Percentiles rank a stretch among this genome's conserved stretches.
phyloP scores from a whole-genome alignment of 1,139 yeast genomes.

The Geotrichum aggregatum region DNA sequence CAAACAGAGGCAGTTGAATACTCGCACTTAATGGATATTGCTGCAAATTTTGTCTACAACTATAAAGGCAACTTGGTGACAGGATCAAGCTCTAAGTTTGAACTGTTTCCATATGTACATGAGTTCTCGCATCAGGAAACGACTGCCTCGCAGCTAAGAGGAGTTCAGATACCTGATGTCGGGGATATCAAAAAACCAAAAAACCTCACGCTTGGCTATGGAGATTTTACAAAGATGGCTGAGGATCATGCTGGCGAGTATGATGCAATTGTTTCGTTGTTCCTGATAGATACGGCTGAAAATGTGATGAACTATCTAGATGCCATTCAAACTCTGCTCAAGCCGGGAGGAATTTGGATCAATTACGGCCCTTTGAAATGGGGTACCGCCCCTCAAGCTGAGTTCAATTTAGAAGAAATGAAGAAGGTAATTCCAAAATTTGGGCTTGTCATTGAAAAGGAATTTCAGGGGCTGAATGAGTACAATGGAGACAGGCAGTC shows the following conservation, averaged over 20 bases:
- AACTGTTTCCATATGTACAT: conserved; percentile 59
- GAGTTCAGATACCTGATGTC: conserved; percentile 36
- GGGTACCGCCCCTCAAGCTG: conserved; percentile 81
- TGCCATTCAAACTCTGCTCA: conserved; percentile 48
- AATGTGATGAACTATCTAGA: conserved; percentile 69
- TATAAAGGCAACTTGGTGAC: not conserved
- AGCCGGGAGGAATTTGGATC: conserved; percentile 64
- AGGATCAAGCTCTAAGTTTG: not conserved
- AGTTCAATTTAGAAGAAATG: conserved; percentile 64
- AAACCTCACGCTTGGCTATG: conserved; percentile 50
- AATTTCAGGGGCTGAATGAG: conserved; percentile 32
- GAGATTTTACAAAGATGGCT: conserved; percentile 54
- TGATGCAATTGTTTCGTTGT: conserved; percentile 57
- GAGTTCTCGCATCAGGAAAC: conserved; percentile 64
- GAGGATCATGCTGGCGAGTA: conserved; percentile 22
- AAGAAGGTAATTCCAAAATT: conserved; percentile 46
- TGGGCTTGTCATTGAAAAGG: conserved; percentile 62
- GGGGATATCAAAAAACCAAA: conserved; percentile 12
- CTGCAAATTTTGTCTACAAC: conserved; percentile 53
- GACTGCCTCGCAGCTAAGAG: conserved; percentile 50
- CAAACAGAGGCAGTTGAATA: conserved; percentile 66
- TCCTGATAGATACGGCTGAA: conserved; percentile 84
- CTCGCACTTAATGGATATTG: conserved; percentile 67
- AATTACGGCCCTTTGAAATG: conserved; percentile 84
- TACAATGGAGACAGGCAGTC: conserved; percentile 34